A percentile compares a stretch with the other conserved stretches of the same genome.
Conservation (phyloP, 495 filamentous ascomycete genomes). For the Aspergillus nanangensis region DNA sequence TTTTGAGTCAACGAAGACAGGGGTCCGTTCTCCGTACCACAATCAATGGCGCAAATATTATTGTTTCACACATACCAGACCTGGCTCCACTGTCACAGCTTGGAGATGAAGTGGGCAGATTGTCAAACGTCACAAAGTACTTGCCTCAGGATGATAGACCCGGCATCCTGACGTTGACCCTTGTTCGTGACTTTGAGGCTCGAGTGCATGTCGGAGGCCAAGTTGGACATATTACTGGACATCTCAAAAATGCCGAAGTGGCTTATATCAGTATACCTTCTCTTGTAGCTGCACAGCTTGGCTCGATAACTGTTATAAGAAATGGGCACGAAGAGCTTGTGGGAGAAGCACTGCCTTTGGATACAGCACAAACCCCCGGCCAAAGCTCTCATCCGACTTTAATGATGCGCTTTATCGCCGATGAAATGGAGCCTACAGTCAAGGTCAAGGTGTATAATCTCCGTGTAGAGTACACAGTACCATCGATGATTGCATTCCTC, state of each 20-base stretch:
- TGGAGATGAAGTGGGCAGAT: conserved; percentile 68
- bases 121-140: conserved; percentile 89
- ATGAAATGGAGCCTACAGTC: conserved; percentile 88
- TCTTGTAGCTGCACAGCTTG: conserved; percentile 70
- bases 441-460: conserved; percentile 82
- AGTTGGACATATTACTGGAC: conserved; percentile 59
- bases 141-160: conserved; percentile 94
- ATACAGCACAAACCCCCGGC: background rate
- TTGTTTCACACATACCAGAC: conserved; percentile 53
- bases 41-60: conserved; percentile 54
- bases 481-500: conserved; percentile 74
- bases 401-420: conserved; percentile 81
- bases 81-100: conserved; percentile 63
- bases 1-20: conserved; percentile 84
- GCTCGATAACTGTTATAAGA: conserved; percentile 52
- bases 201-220: conserved; percentile 54
- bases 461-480: conserved; percentile 77
- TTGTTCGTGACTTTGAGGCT: conserved; percentile 57
- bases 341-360: conserved; percentile 39
- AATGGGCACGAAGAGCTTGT: conserved; percentile 68
- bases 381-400: conserved; percentile 48
- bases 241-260: conserved; percentile 58
- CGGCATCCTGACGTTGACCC: conserved; percentile 70
- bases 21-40: conserved; percentile 76
- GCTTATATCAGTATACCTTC: conserved; percentile 84